Conservation (phyloP, 1,284 basidiomycete species). For the Baeospora myosura region DNA sequence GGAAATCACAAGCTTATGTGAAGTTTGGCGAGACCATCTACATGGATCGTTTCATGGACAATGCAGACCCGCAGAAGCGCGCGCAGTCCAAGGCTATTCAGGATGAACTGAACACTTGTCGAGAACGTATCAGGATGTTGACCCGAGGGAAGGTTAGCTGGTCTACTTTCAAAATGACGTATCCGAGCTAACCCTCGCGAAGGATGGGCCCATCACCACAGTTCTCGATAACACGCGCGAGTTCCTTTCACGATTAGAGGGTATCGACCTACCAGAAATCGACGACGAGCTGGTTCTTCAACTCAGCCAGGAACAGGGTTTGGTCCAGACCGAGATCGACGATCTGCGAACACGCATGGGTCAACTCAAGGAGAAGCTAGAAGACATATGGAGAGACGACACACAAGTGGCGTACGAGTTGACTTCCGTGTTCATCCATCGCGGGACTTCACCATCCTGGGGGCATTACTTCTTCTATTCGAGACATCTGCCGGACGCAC, state of each 20-base stretch:
- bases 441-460: slow-evolving; percentile 76
- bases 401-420: slow-evolving; percentile 77
- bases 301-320: slow-evolving; percentile 45
- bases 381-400: slow-evolving; percentile 72
- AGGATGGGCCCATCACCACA: slow-evolving; percentile 53
- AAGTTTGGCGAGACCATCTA: slow-evolving; percentile 82
- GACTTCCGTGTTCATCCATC: slow-evolving; percentile 94
- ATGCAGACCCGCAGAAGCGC: slow-evolving; percentile 64
- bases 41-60: slow-evolving; percentile 89
- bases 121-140: slow-evolving; percentile 61
- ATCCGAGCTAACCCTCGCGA: not conserved
- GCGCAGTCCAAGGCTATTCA: slow-evolving; percentile 65
- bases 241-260: slow-evolving; percentile 44
- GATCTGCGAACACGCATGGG: slow-evolving; percentile 47
- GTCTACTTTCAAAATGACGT: not conserved
- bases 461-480: slow-evolving; percentile 91
- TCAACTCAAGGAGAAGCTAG: slow-evolving; percentile 63
- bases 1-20: slow-evolving; percentile 94
- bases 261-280: slow-evolving; percentile 35
- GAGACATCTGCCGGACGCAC: slow-evolving; percentile 65
- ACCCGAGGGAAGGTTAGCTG: slow-evolving; percentile 59
- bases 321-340: slow-evolving; percentile 56
- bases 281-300: slow-evolving; percentile 45
- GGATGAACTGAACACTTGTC: slow-evolving; percentile 50
- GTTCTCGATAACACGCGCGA: slow-evolving; percentile 46